These are phyloP conservation scores for Melampsora americana DNA, from an alignment of 1,284 basidiomycete genomes.

Conservation along the genomic window DNA sequence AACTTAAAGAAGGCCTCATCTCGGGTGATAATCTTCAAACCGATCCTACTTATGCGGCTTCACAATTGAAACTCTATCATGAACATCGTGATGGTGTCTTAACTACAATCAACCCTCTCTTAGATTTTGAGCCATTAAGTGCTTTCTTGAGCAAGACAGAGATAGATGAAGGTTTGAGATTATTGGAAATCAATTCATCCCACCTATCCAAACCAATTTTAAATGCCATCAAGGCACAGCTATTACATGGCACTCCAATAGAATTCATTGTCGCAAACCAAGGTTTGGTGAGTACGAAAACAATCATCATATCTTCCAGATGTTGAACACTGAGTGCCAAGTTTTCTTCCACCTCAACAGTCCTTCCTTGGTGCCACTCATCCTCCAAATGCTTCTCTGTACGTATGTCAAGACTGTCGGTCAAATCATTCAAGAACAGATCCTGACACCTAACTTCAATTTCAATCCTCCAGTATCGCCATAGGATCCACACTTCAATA, in stretches of 20 bases:
- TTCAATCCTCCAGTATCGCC: conserved; percentile 5
- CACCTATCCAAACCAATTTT: conserved; percentile 13
- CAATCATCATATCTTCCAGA: not conserved
- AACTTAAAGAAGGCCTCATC: conserved; percentile 15
- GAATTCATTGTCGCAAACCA: conserved; percentile 29
- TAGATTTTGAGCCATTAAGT: conserved; percentile 36
- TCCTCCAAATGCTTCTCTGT: conserved; percentile 31
- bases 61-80: conserved; percentile 22
- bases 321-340: not conserved
- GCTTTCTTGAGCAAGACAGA: conserved; percentile 13
- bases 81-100: conserved; percentile 13
- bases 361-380: conserved; percentile 1
- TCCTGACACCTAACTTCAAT: too few species aligned
- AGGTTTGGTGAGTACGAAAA: conserved; percentile 20
- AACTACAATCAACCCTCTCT: conserved; percentile 1
- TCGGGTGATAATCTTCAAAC: conserved; percentile 31
- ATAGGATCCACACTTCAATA: conserved; percentile 19
- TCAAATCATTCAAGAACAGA: too few species aligned
- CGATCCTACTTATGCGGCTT: conserved; percentile 23
- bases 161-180: conserved; percentile 21
- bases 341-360: not conserved
- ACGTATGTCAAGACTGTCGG: not conserved
- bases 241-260: conserved; percentile 12
- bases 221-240: not conserved
- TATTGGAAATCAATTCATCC: conserved; percentile 15